Base-by-base conservation (phyloP, 345 rosid species). In the Luvunga scandens region DNA sequence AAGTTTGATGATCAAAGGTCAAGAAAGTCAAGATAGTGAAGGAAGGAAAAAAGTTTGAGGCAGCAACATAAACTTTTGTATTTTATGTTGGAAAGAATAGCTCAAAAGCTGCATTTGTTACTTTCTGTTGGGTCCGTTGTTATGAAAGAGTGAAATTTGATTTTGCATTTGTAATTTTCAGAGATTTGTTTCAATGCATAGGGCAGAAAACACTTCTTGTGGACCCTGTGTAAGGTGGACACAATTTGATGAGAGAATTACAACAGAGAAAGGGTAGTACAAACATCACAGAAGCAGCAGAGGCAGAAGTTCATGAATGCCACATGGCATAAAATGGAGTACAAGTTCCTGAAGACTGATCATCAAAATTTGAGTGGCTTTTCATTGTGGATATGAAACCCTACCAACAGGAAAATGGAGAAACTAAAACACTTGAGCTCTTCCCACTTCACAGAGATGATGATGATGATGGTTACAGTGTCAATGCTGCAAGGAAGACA, bases 371-470 rank as follows among this genome's bases (percentile, higher is more conserved):
- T 65, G 57, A 77, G 21, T 68, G 55, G 55, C 16, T 38, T 0
- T 25, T 36, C 76, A 42, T 66, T 63, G 50, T 67, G 28, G 24
- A 28, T 9, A 60, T 76, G 31, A 56, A 71, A 71, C 69, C 72
- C 55, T 28, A 67, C 75, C 75, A 64, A 66, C 72, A 84, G n/a
- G 25, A 87, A 42, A 77, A 33, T 65, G 83, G 83, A 39, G 89
- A 84, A 67, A 75, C 82, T 9, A 81, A 79, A 75, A 88, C 93
- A 6, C 86, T 91, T 30, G 79, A 87, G 83, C 89, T 91, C 73
- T 91, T 91, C 74, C 95, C 95, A 39, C 82, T 86, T 28, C 34
- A 76, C 64, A 81, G 80, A 13, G 64, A 55, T 63, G 66, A 60
- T 13, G 14, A 60, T 13, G 14, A 36, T 57, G 56, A 59, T 42